Conservation (phyloP, 1,284 basidiomycete genomes). For the Boletus holoroseus region DNA sequence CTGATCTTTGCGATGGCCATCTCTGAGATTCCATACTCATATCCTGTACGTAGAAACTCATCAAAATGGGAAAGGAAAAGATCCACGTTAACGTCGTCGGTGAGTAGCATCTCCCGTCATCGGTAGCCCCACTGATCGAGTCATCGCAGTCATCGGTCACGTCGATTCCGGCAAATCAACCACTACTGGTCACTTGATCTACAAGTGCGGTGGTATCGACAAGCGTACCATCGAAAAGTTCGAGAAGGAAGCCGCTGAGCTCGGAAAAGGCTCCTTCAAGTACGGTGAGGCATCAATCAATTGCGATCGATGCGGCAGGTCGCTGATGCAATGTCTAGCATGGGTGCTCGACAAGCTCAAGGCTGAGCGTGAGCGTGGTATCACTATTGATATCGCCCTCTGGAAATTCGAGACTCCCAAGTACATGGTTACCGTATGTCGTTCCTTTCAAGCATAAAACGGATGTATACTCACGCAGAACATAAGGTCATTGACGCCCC, state of each 20-base stretch:
- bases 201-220: conserved; percentile 99
- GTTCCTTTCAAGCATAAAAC: not conserved
- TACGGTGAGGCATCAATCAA: conserved; percentile 62
- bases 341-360: conserved; percentile 99
- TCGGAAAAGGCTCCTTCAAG: conserved; percentile 99
- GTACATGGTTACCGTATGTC: conserved; percentile 78
- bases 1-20: conserved; percentile 30
- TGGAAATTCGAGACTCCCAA: conserved; percentile 99
- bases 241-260: conserved; percentile 99
- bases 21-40: conserved; percentile 26
- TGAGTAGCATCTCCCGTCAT: conserved; percentile 39
- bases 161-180: conserved; percentile 99
- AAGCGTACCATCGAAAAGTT: conserved; percentile 99
- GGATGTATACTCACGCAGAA: conserved; percentile 12
- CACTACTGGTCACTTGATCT: conserved; percentile 99
- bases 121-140: conserved; percentile 21
- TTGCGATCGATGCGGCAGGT: conserved; percentile 21
- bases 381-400: conserved; percentile 99
- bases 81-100: conserved; percentile 89
- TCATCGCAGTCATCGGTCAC: conserved; percentile 84
- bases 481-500: conserved; percentile 92
- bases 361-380: conserved; percentile 99
- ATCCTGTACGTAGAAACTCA: conserved; percentile 38
- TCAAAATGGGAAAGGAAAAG: conserved; percentile 88
- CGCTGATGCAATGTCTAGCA: conserved; percentile 44